Percentiles rank a stretch among this genome's conserved stretches.
Evolutionary conservation across 2,329 filamentous ascomycete genomes (phyloP).

Genomic region (Fusarium sp.): DNA sequence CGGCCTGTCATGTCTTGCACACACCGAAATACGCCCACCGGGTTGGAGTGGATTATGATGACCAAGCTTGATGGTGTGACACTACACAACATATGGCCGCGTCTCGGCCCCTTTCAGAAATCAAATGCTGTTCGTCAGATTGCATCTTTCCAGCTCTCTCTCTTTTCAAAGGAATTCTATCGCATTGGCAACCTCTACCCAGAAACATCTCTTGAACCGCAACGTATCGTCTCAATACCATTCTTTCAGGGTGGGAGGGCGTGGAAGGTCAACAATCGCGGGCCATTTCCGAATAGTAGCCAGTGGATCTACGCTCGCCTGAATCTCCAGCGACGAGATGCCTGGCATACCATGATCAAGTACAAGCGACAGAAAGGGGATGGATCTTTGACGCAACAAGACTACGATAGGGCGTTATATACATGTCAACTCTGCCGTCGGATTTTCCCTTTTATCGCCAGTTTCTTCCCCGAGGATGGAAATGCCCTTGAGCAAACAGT

Average conservation of each 20-base stretch:
- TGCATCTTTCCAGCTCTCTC: slow-evolving; percentile 6
- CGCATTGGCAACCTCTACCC: slow-evolving; percentile 40
- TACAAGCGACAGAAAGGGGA: neutral
- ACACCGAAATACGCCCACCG: slow-evolving; percentile 49
- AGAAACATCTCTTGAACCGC: slow-evolving; percentile 7
- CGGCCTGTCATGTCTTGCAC: slow-evolving; percentile 48
- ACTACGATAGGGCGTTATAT: slow-evolving; percentile 51
- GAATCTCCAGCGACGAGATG: neutral
- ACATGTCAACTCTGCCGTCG: slow-evolving; percentile 44
- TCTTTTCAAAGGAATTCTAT: slow-evolving; percentile 49
- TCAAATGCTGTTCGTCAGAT: slow-evolving; percentile 12
- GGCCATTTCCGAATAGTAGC: slow-evolving; percentile 53
- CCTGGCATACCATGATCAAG: neutral
- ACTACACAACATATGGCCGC: slow-evolving; percentile 49
- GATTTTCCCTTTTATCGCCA: slow-evolving; percentile 49
- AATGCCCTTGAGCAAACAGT: slow-evolving; percentile 48
- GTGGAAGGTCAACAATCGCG: slow-evolving; percentile 51
- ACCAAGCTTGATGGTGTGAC: slow-evolving; percentile 46
- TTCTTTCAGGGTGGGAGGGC: slow-evolving; percentile 54
- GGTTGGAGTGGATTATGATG: slow-evolving; percentile 60
- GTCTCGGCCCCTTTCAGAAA: slow-evolving; percentile 8
- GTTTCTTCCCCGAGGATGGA: slow-evolving; percentile 48
- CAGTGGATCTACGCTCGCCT: slow-evolving; percentile 55
- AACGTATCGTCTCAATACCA: slow-evolving; percentile 51
- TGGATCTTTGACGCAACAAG: slow-evolving; percentile 43